These are phyloP conservation scores for Nemophila menziesii DNA, from an alignment of 257 asterid genomes.

Conservation along the genomic window DNA sequence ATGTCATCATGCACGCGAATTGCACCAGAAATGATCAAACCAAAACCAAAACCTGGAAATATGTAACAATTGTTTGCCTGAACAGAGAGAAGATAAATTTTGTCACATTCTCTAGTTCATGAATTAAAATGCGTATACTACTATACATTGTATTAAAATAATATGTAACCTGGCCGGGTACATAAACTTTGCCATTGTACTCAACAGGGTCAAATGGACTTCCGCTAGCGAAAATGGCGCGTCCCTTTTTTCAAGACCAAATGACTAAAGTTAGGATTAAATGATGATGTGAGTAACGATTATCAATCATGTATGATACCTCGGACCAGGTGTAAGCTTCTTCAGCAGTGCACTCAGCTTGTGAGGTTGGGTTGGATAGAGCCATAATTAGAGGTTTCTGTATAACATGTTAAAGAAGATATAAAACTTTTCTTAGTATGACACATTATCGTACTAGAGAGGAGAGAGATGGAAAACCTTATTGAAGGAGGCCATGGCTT, in stretches of 20 bases:
- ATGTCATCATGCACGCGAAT: slow-evolving; percentile 90
- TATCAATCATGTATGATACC: slow-evolving; percentile 22
- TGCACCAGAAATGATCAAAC: slow-evolving; percentile 81
- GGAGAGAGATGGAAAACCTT: slow-evolving; percentile 33
- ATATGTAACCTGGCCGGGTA: slow-evolving; percentile 75
- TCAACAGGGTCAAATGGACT: slow-evolving; percentile 87
- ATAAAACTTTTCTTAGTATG: neutral
- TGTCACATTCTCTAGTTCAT: neutral
- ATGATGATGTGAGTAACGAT: neutral
- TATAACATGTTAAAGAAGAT: slow-evolving; percentile 9
- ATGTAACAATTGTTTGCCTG: slow-evolving; percentile 96
- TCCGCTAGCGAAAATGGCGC: slow-evolving; percentile 82
- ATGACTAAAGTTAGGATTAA: slow-evolving; percentile 3
- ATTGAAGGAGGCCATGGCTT: slow-evolving; percentile 69
- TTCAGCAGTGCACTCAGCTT: slow-evolving; percentile 97
- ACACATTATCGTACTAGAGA: neutral
- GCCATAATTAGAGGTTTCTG: slow-evolving; percentile 97
- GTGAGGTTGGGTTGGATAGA: slow-evolving; percentile 91
- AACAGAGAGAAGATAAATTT: slow-evolving; percentile 5
- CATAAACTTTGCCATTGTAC: slow-evolving; percentile 39
- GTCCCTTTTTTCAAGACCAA: slow-evolving; percentile 47
- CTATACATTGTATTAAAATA: neutral
- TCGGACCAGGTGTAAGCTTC: slow-evolving; percentile 88
- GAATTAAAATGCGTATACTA: slow-evolving; percentile 2
- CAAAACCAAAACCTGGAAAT: slow-evolving; percentile 91